Evolutionary conservation across 2,329 filamentous ascomycete species (phyloP), one percentile per base, ranked within the genome.

Genomic region (Fusarium sp.): DNA sequence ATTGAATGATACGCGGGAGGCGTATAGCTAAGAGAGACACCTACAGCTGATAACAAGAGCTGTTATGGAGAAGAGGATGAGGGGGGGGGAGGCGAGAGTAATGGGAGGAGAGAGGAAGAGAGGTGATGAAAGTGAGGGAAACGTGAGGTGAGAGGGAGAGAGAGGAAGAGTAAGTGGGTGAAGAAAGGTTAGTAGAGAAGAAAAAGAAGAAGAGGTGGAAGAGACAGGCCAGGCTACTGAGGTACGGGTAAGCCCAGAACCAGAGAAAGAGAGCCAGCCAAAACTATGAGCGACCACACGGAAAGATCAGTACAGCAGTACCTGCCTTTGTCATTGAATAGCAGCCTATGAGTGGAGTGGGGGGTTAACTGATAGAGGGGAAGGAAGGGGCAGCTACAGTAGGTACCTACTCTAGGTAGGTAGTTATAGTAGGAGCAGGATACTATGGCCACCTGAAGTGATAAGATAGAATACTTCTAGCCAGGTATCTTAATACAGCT

Each of bases 61-160:
- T 38, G 49, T 58, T 58, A 52, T 48, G 56, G 53, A 63, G 66
- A 62, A 60, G 59, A 57, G 54, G 63, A 57, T 61, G 65, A 63
- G 70, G 49, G 64, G 66, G 54, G 63, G 65, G 57, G 61, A 56
- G 71, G 48, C 53, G 53, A 55, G 61, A 55, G 61, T 58, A 61
- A 56, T 68, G 69, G 64, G 63, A 70, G 70, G 70, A 69, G 65
- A 71, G 66, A 55, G 69, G 52, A 65, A 70, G 53, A 57, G 64
- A 65, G 69, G 63, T 66, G 65, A 61, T 65, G 57, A 62, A 56
- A 70, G 48, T 54, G 53, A 55, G 61, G 56, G 61, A 59, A 61
- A 56, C 68, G 69, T 65, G 63, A 70, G 70, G 70, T 69, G 65
- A 71, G 59, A 60, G 64, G 70, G 69, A 55, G 56, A 44, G 58